A percentile compares a stretch with the other conserved stretches of the same genome.
Conservation (phyloP, 1,284 basidiomycete genomes). For the Ceratobasidium sp. region DNA sequence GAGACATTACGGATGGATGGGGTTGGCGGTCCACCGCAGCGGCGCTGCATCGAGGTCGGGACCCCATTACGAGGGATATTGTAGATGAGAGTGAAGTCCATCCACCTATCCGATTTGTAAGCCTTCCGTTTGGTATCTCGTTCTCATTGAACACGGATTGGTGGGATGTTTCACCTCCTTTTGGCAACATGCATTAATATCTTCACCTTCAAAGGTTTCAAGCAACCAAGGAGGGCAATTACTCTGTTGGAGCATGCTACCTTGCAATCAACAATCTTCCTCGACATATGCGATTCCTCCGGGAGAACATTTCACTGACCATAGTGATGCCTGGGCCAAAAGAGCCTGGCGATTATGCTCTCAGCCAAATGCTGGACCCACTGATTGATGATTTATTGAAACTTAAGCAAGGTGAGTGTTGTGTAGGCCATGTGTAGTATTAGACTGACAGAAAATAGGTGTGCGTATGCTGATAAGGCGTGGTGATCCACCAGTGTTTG, state of each 20-base stretch:
- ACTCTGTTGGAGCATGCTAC: constrained; percentile 33
- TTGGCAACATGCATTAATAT: background rate
- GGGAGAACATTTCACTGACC: constrained; percentile 28
- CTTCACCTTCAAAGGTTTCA: constrained; percentile 16
- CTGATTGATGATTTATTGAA: constrained; percentile 27
- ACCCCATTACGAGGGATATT: background rate
- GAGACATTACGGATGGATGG: constrained; percentile 15
- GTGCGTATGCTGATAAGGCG: background rate
- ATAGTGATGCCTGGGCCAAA: constrained; percentile 38
- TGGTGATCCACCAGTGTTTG: constrained; percentile 2
- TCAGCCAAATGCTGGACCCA: constrained; percentile 25
- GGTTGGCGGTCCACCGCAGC: constrained; percentile 19
- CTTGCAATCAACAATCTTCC: constrained; percentile 34
- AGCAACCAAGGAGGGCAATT: constrained; percentile 11
- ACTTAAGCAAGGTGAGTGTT: constrained; percentile 22
- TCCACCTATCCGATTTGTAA: constrained; percentile 13
- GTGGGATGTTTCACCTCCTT: background rate
- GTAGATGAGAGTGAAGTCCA: background rate
- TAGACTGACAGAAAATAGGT: background rate
- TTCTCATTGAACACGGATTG: constrained; percentile 24
- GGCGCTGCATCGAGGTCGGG: background rate
- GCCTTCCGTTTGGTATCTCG: constrained; percentile 19
- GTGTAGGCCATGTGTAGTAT: no score
- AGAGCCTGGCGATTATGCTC: constrained; percentile 5
- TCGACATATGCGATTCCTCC: constrained; percentile 17